Percentiles rank a stretch among this genome's conserved stretches.
These are phyloP conservation scores for Ceriops decandra DNA, from an alignment of 345 rosid species.

Conservation along the genomic window DNA sequence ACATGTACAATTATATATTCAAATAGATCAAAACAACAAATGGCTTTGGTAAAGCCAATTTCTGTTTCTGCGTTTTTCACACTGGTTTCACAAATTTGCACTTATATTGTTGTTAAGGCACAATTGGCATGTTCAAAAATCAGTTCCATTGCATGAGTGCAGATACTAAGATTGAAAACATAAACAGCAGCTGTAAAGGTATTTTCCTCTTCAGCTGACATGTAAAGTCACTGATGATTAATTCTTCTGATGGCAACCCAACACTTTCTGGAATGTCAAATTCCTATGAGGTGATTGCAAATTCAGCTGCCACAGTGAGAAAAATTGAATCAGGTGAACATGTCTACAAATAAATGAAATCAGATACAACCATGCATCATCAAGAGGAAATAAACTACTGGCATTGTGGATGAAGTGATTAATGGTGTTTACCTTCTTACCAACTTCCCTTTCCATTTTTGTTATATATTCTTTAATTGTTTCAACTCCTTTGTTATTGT, in stretches of 20 bases:
- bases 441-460: conserved; percentile 89
- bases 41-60: not conserved
- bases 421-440: conserved; percentile 62
- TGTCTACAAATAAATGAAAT: not conserved
- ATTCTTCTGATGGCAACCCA: conserved; percentile 83
- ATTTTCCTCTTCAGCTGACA: conserved; percentile 80
- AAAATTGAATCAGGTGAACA: conserved; percentile 14
- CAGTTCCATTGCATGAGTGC: not conserved
- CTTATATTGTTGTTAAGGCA: not conserved
- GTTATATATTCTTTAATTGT: conserved; percentile 69
- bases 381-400: not conserved
- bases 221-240: conserved; percentile 70
- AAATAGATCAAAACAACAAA: not conserved
- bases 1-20: too few species aligned
- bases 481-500: conserved; percentile 73
- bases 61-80: not conserved
- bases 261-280: conserved; percentile 71
- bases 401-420: not conserved
- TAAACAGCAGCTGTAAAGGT: conserved; percentile 65
- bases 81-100: not conserved
- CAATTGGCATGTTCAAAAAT: not conserved
- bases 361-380: not conserved
- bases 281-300: conserved; percentile 73
- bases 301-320: conserved; percentile 52
- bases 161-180: conserved; percentile 3